Percentiles rank a stretch among this genome's conserved stretches.
phyloP scores from a whole-genome alignment of 2,329 filamentous ascomycete species.

The Aureobasidium sp. region DNA sequence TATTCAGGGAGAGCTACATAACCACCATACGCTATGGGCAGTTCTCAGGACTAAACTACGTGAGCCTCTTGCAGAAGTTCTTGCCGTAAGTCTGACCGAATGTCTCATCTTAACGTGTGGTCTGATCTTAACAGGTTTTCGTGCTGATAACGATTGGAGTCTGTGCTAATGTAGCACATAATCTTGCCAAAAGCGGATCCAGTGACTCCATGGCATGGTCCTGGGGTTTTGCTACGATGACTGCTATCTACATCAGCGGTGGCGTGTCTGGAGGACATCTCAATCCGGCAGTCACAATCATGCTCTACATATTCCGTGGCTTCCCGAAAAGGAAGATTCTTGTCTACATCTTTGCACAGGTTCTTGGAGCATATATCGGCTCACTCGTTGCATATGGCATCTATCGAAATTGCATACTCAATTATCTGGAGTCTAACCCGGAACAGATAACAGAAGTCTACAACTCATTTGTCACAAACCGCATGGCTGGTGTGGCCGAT shows the following conservation, averaged over 20 bases:
- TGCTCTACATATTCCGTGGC: conserved; percentile 40
- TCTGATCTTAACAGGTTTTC: conserved; percentile 14
- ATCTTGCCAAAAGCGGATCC: conserved; percentile 34
- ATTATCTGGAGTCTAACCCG: conserved; percentile 23
- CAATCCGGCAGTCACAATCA: conserved; percentile 42
- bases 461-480: conserved; percentile 40
- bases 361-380: conserved; percentile 47
- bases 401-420: conserved; percentile 29
- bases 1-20: conserved; percentile 44
- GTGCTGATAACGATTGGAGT: conserved; percentile 39
- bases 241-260: conserved; percentile 38
- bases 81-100: conserved; percentile 33
- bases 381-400: conserved; percentile 41
- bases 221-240: conserved; percentile 38
- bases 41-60: conserved; percentile 45
- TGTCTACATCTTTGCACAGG: conserved; percentile 46
- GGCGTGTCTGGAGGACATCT: conserved; percentile 44
- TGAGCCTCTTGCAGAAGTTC: conserved; percentile 48
- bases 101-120: not conserved
- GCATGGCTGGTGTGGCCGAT: conserved; percentile 37
- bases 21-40: conserved; percentile 40
- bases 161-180: conserved; percentile 42
- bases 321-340: conserved; percentile 48
- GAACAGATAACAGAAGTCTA: conserved; percentile 25
- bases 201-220: conserved; percentile 39